Conservation (phyloP, 2,329 filamentous ascomycete species). For the Trichoderma sp. region DNA sequence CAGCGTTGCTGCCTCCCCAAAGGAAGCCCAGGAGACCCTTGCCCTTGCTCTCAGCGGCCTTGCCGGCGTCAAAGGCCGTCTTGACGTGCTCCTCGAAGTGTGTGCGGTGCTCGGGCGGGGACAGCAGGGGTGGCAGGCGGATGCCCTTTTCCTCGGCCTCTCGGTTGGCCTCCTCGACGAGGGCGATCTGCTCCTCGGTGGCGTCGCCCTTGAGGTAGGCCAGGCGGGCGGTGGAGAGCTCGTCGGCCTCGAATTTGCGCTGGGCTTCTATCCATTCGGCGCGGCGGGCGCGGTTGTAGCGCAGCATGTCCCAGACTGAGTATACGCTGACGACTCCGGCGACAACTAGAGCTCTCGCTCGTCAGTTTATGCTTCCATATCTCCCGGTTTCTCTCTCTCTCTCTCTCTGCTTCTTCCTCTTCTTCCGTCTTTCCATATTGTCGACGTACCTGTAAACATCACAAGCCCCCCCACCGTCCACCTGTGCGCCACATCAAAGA, state of each 20-base stretch:
- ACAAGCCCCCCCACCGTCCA: conserved; percentile 54
- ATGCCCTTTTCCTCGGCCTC: conserved; percentile 44
- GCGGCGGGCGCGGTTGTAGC: conserved; percentile 58
- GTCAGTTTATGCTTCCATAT: not conserved
- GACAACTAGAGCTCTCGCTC: conserved; percentile 39
- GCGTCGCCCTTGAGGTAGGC: conserved; percentile 59
- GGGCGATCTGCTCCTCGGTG: conserved; percentile 51
- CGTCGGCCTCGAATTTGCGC: conserved; percentile 51
- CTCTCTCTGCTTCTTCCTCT: not conserved
- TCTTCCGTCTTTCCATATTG: not conserved
- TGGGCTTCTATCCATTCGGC: conserved; percentile 57
- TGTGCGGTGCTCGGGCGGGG: conserved; percentile 40
- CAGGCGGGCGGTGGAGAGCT: conserved; percentile 54
- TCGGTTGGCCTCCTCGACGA: conserved; percentile 56
- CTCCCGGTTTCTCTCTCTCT: not conserved
- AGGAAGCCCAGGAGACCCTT: conserved; percentile 39
- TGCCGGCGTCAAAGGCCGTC: conserved; percentile 30
- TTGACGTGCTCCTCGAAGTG: conserved; percentile 37
- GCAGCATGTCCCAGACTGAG: conserved; percentile 60
- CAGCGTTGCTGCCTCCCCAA: conserved; percentile 25
- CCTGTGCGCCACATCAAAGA: conserved; percentile 56
- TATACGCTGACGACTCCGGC: conserved; percentile 56
- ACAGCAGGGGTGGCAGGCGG: conserved; percentile 51
- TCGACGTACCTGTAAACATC: conserved; percentile 50
- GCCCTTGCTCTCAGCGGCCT: conserved; percentile 19